Conservation (phyloP, 1,139 yeast genomes). For the Geotrichum cucujoidarum region DNA sequence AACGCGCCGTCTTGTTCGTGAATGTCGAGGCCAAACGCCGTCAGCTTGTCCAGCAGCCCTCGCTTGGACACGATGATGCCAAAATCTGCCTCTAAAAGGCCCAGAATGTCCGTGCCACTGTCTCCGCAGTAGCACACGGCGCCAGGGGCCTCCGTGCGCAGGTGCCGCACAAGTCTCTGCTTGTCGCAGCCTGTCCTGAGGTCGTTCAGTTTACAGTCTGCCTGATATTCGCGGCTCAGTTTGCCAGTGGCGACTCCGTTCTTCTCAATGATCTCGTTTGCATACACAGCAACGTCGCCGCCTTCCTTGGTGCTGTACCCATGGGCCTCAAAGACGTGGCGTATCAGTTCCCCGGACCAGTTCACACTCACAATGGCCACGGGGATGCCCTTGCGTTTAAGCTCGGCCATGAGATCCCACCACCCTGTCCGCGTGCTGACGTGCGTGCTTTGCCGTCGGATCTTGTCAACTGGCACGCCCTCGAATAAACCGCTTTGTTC, state of each 20-base stretch:
- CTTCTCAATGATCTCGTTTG: constrained; percentile 47
- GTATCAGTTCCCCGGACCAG: constrained; percentile 56
- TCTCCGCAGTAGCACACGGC: constrained; percentile 56
- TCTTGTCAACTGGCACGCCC: constrained; percentile 39
- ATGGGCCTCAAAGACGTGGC: constrained; percentile 37
- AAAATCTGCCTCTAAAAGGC: constrained; percentile 46
- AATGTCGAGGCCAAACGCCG: not conserved
- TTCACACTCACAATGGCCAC: constrained; percentile 55
- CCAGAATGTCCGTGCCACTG: constrained; percentile 56
- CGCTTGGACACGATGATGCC: constrained; percentile 47
- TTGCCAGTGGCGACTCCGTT: constrained; percentile 42
- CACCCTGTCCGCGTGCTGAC: constrained; percentile 47
- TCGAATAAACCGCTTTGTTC: constrained; percentile 42
- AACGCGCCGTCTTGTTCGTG: too few species aligned
- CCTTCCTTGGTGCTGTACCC: constrained; percentile 31
- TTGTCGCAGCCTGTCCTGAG: constrained; percentile 60
- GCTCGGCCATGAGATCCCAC: constrained; percentile 36
- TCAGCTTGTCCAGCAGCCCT: constrained; percentile 7
- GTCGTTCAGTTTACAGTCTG: constrained; percentile 3
- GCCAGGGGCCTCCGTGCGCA: constrained; percentile 13
- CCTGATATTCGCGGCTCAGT: constrained; percentile 25
- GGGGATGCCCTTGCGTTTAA: constrained; percentile 35
- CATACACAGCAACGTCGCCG: constrained; percentile 22
- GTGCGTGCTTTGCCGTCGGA: constrained; percentile 38
- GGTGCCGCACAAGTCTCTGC: constrained; percentile 31